Base-by-base conservation (phyloP, 2,329 filamentous ascomycete genomes). In the Aspergillus neotritici region DNA sequence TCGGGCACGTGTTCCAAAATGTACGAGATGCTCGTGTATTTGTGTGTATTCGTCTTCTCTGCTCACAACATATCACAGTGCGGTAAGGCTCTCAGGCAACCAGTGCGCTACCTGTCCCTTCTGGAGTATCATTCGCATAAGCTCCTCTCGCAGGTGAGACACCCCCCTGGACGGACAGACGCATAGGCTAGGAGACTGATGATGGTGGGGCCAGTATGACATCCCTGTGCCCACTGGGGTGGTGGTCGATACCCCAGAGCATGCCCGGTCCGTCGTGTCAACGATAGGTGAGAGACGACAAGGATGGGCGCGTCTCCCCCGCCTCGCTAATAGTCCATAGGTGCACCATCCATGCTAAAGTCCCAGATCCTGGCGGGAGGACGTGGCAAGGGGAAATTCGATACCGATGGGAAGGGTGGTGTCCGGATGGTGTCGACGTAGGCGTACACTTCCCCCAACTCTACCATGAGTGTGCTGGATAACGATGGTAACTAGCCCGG, bases 281-380 rank as follows among this genome's bases (percentile, higher is more conserved):
- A 46, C 41, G 4, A 58, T 61, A 21, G 46, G 58, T 57, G 17
- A 46, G 56, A 40, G 12, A 7, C 8, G 9, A 4, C n/a, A 17
- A 10, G 25, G 8, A n/a, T 16, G 11, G 12, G 17, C 16, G 17
- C 9, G 9, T 30, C 10, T 10, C 1, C 5, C 31, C 8, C 35
- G 11, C 30, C 35, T 37, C 39, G 2, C 13, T 39, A n/a, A 43
- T 10, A 16, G 7, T 9, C 2, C 5, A 34, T 12, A 61, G 60
- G 49, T 40, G 59, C 49, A 9, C 58, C 58, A 1, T 58, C 58
- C 1, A 39, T 64, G 0, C 43, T 64, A 2, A 64, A 64, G 41
- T 52, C 61, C 2, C 61, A 64, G 40, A 50, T 64, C n/a, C 56
- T 62, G 1, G 59, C 60, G 1, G 61, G 61, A 1, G 61, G 61